Base-by-base conservation (phyloP, 148 eudicot genomes). In the Amaranthus hypochondriacus region DNA sequence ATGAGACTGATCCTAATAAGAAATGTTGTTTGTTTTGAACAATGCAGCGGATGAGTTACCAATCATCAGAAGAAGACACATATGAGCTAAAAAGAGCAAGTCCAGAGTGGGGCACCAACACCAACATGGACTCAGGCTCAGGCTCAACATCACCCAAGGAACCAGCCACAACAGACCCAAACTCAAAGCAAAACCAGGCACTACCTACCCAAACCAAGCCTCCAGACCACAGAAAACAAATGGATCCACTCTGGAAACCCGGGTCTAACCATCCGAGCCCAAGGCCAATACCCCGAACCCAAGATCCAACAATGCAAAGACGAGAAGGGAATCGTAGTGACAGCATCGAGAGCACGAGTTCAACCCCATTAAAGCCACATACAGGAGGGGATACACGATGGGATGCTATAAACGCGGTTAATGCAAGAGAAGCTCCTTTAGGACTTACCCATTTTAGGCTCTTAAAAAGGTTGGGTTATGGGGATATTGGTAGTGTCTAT, bases 401-500 rank as follows among this genome's bases (percentile, higher is more conserved):
- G 97, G 93, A 90, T 55, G 97, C 93, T n/a, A 84, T 92, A 43
- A 87, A 81, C 69, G 66, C 64, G n/a, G 83, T 77, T 2, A 80
- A 75, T 69, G 76, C 86, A 4, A 84, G 58, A 72, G 91, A 89
- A 2, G 68, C 86, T 9, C 93, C 92, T 6, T 69, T 89, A 57
- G 89, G 89, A 60, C 91, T 92, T n/a, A 75, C 71, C 77, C 89
- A 92, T 71, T 92, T 92, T 63, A 85, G 92, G 75, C 86, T 92
- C 46, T 77, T 92, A 7, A 92, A 92, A 78, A 78, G 96, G 74
- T 85, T 92, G 6, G 97, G 97, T 12, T 88, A 90, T 78, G 97
- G 97, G 56, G 97, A 92, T 59, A 92, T 92, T 49, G 97, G 97
- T 56, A 92, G 96, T 75, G 97, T 92, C 12, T 92, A 92, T 76